Percentiles rank a stretch among this genome's conserved stretches.
Conservation (phyloP, 805 yeast genomes). For the Candida bentonensis region DNA sequence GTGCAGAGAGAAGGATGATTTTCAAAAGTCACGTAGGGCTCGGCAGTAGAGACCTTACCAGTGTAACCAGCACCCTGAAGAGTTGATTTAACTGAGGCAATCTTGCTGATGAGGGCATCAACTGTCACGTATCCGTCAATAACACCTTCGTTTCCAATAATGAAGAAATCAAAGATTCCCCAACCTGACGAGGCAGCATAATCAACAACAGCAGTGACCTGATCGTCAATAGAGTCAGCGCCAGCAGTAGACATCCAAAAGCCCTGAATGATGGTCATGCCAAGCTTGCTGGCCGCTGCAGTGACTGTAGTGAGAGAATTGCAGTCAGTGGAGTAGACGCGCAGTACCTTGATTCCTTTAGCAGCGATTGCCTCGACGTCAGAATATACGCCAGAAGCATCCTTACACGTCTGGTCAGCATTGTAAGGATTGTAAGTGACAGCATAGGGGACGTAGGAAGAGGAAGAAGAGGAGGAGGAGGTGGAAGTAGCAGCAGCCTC, state of each 20-base stretch:
- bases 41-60: slow-evolving; percentile 72
- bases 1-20: slow-evolving; percentile 51
- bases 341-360: slow-evolving; percentile 50
- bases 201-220: slow-evolving; percentile 38
- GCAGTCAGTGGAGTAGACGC: slow-evolving; percentile 86
- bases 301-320: slow-evolving; percentile 48
- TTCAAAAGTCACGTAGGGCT: slow-evolving; percentile 69
- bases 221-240: slow-evolving; percentile 51
- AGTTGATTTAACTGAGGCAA: slow-evolving; percentile 43
- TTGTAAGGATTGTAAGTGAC: slow-evolving; percentile 46
- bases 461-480: slow-evolving; percentile 9
- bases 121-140: slow-evolving; percentile 47
- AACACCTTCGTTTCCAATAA: slow-evolving; percentile 84
- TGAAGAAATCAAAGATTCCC: slow-evolving; percentile 62
- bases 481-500: slow-evolving; percentile 11
- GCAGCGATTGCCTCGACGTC: slow-evolving; percentile 47
- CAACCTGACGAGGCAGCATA: slow-evolving; percentile 44
- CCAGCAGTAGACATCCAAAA: slow-evolving; percentile 63
- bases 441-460: slow-evolving; percentile 17
- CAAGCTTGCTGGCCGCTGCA: slow-evolving; percentile 44
- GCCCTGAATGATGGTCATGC: slow-evolving; percentile 72
- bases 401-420: slow-evolving; percentile 55
- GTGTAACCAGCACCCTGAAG: slow-evolving; percentile 58
- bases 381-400: slow-evolving; percentile 32
- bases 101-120: slow-evolving; percentile 48